Base-by-base conservation (phyloP, 1,284 basidiomycete genomes). In the Fomitopsis betulina region DNA sequence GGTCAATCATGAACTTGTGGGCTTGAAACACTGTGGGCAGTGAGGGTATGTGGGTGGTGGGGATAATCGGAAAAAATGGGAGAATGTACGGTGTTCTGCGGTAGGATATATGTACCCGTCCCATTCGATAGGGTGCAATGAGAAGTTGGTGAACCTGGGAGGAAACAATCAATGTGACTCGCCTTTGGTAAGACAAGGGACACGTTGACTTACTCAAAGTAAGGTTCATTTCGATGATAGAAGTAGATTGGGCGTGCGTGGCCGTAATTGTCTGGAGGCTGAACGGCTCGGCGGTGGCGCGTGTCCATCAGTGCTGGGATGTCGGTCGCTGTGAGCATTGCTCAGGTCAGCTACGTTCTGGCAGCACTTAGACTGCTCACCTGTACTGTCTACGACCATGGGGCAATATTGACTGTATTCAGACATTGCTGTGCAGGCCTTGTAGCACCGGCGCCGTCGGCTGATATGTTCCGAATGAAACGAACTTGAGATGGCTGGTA, bases 51-150 rank as follows among this genome's bases (percentile, higher is more conserved):
- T 5, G 13, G 54, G 35, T 7, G 60, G 5, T 66, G 13, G 69
- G 87, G 87, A 73, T 5, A 86, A 78, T n/a, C n/a, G n/a, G n/a
- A 2, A 86, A 83, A 62, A 87, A 2, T 13, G 10, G 6, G 13
- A 86, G 86, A 86, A 56, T 30, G 5, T 21, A 50, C 47, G 23
- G 17, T 72, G 70, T 56, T 72, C 70, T 9, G 64, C 59, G 4
- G 70, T 72, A 27, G 70, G 65, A 56, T 72, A 71, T 7, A 32
- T 38, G 30, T 57, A 59, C 15, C 60, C 61, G 0, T 65, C 33
- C 54, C 65, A 69, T 13, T 39, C 40, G 10, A 72, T 53, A 9
- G 68, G 35, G 57, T 71, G 63, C 5, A 59, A 49, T 1, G 70
- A 67, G 53, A 72, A 71, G 55, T 72, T 72, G 9, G 70, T 71